A percentile compares a stretch with the other conserved stretches of the same genome.
These are phyloP conservation scores for Isoetes engelmannii DNA, from an alignment of 83 land plant species.

Conservation along the genomic window DNA sequence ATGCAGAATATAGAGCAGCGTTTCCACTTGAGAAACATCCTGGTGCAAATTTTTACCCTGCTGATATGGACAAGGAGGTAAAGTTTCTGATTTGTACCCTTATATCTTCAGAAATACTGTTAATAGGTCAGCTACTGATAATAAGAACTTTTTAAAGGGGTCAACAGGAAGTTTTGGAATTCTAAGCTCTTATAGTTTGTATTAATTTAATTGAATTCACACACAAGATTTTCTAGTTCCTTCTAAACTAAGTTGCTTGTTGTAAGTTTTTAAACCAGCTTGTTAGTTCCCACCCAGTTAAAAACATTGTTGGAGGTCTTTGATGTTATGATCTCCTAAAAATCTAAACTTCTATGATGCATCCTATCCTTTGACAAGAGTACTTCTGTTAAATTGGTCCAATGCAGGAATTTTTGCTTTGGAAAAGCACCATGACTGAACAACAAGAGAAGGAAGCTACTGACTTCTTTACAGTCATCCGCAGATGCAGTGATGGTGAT, in stretches of 20 bases:
- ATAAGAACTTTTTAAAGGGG: background rate
- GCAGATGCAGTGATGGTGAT: constrained; percentile 39
- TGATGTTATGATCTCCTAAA: background rate
- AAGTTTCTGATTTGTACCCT: background rate
- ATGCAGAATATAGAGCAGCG: constrained; percentile 62
- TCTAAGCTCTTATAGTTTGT: too few relatives aligned
- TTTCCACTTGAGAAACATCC: constrained; percentile 73
- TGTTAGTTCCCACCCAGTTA: background rate
- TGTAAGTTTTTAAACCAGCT: background rate
- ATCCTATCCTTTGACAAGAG: background rate
- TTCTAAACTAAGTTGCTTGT: background rate
- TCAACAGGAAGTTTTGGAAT: too few relatives aligned
- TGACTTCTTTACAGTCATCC: constrained; percentile 71
- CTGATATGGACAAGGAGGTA: constrained; percentile 84
- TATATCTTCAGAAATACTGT: background rate
- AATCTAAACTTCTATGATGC: background rate
- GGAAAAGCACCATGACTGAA: constrained; percentile 48
- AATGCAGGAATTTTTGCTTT: constrained; percentile 67
- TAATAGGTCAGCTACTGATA: too few relatives aligned
- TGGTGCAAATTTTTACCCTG: constrained; percentile 93
- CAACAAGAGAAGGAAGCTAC: constrained; percentile 50
- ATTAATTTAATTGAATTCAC: too few relatives aligned
- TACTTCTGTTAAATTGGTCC: background rate
- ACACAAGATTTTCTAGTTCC: too few relatives aligned
- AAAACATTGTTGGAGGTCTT: background rate